A percentile compares a stretch with the other conserved stretches of the same genome.
Evolutionary conservation across 164 flowering plant genomes (phyloP).

Genomic region (Pachysandra terminalis): DNA sequence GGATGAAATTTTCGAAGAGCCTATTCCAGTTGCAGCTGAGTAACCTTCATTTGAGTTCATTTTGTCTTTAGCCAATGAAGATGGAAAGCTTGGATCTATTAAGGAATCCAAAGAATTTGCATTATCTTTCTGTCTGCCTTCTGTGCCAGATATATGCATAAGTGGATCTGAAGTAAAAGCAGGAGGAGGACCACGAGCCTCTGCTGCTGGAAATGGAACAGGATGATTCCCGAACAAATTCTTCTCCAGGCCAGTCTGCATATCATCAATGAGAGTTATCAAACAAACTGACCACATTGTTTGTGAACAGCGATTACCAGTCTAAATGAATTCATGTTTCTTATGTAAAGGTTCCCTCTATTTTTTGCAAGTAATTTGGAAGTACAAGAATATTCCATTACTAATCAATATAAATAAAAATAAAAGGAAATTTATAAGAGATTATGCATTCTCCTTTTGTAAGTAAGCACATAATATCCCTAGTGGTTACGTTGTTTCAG

Average conservation of each 20-base stretch:
- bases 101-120: conserved; percentile 17
- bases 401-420: not conserved
- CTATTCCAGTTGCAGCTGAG: conserved; percentile 29
- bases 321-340: not conserved
- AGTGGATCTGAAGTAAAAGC: conserved; percentile 91
- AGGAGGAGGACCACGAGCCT: conserved; percentile 75
- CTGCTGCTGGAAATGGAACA: conserved; percentile 47
- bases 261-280: conserved; percentile 11
- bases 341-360: not conserved
- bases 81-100: conserved; percentile 20
- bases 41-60: conserved; percentile 25
- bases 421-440: not conserved
- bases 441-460: too few species aligned
- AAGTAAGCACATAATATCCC: too few species aligned
- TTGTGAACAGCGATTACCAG: not conserved
- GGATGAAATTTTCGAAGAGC: conserved; percentile 36
- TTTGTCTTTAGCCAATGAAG: conserved; percentile 29
- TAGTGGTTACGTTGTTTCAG: not conserved
- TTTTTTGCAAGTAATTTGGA: too few species aligned
- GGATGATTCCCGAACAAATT: conserved; percentile 85
- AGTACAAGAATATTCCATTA: too few species aligned
- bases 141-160: conserved; percentile 31
- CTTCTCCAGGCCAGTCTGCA: conserved; percentile 92
- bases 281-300: not conserved
- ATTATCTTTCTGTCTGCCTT: conserved; percentile 24